phyloP scores from a whole-genome alignment of 345 rosid species.

The Passiflora organensis region DNA sequence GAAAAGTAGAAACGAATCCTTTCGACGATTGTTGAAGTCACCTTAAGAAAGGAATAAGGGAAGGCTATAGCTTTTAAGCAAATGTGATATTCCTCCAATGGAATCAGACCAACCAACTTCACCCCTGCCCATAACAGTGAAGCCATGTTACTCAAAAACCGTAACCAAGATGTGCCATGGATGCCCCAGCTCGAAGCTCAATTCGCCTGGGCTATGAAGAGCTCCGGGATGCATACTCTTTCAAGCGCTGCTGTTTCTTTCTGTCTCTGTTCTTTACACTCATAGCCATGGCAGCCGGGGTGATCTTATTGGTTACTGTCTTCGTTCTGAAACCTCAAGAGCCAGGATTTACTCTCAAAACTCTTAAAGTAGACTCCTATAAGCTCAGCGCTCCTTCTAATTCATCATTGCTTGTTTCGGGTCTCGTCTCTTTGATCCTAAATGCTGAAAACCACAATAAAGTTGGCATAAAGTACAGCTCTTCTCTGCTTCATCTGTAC shows the following conservation, averaged over 20 bases:
- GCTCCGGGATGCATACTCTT: slow-evolving; percentile 5
- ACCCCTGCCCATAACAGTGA: slow-evolving; percentile 6
- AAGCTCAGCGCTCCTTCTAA: slow-evolving; percentile 14
- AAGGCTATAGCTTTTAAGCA: slow-evolving; percentile 12
- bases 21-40: neutral
- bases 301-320: slow-evolving; percentile 7
- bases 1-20: neutral
- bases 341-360: slow-evolving; percentile 27
- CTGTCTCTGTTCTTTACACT: slow-evolving; percentile 11
- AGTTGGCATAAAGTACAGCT: slow-evolving; percentile 23
- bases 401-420: slow-evolving; percentile 27
- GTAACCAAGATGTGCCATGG: slow-evolving; percentile 17
- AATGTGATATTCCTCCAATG: slow-evolving; percentile 20
- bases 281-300: slow-evolving; percentile 11
- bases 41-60: slow-evolving; percentile 30
- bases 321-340: slow-evolving; percentile 27
- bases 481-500: slow-evolving; percentile 25
- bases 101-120: slow-evolving; percentile 11
- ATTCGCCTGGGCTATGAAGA: neutral
- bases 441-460: slow-evolving; percentile 35
- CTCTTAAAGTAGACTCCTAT: slow-evolving; percentile 23
- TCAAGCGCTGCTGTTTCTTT: slow-evolving; percentile 16
- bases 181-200: slow-evolving; percentile 7
- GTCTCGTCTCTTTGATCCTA: slow-evolving; percentile 24
- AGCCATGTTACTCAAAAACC: too few relatives aligned